A percentile compares a stretch with the other conserved stretches of the same genome.
Evolutionary conservation across 495 filamentous ascomycete genomes (phyloP).

Genomic region (Aspergillus bridgeri): DNA sequence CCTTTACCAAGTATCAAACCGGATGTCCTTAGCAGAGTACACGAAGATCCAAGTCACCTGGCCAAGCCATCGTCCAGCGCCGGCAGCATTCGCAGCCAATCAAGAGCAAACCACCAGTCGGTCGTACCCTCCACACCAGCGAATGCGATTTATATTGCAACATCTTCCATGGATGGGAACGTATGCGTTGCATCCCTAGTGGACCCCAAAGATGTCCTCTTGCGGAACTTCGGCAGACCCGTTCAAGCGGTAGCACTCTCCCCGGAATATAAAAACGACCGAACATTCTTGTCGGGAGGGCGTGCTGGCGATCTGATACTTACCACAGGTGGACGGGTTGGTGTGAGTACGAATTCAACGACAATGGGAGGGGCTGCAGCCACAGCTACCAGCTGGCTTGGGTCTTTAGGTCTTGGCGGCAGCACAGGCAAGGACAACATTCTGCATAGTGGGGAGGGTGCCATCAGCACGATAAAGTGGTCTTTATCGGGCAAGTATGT

Average conservation of each 20-base stretch:
- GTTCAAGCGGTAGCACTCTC: conserved; percentile 87
- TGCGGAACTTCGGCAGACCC: conserved; percentile 91
- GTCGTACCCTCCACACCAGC: conserved; percentile 64
- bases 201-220: conserved; percentile 73
- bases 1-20: conserved; percentile 59
- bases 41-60: conserved; percentile 45
- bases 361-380: conserved; percentile 76
- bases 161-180: conserved; percentile 92
- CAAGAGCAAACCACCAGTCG: conserved; percentile 39
- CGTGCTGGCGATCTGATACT: conserved; percentile 84
- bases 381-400: conserved; percentile 86
- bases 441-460: conserved; percentile 87
- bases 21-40: conserved; percentile 47
- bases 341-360: conserved; percentile 73
- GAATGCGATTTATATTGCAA: conserved; percentile 87
- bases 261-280: conserved; percentile 85
- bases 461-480: conserved; percentile 88
- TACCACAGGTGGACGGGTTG: conserved; percentile 75
- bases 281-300: conserved; percentile 85
- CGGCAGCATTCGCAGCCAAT: conserved; percentile 49
- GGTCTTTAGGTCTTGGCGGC: conserved; percentile 72
- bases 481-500: conserved; percentile 87
- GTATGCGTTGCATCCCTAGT: conserved; percentile 83
- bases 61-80: conserved; percentile 43
- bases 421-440: conserved; percentile 82